Evolutionary conservation across 2,329 filamentous ascomycete genomes (phyloP).

Genomic region (Huntiella abstrusa): DNA sequence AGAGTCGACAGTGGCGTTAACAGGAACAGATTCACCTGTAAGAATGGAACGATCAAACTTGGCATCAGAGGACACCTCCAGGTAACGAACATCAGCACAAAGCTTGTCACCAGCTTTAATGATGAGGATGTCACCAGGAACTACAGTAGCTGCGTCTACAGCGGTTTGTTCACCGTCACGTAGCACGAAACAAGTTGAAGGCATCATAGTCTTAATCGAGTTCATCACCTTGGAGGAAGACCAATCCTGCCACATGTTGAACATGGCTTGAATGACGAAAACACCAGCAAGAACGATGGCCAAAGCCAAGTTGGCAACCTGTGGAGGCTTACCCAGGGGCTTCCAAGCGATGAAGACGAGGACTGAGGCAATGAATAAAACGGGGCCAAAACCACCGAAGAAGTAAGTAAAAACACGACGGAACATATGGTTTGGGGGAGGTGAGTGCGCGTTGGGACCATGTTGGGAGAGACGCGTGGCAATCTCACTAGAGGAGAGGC

Average conservation of each 20-base stretch:
- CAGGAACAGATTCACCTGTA: conserved; percentile 53
- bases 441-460: conserved; percentile 48
- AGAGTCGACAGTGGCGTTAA: conserved; percentile 53
- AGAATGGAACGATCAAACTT: conserved; percentile 92
- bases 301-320: conserved; percentile 49
- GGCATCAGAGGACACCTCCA: conserved; percentile 64
- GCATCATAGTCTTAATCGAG: conserved; percentile 65
- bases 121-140: conserved; percentile 81
- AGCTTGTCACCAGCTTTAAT: conserved; percentile 83
- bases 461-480: conserved; percentile 36
- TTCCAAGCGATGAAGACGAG: conserved; percentile 63
- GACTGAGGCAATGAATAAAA: conserved; percentile 48
- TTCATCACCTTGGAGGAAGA: conserved; percentile 60
- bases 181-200: conserved; percentile 55
- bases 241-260: conserved; percentile 58
- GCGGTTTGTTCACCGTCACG: conserved; percentile 57
- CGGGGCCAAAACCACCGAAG: conserved; percentile 57
- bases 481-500: conserved; percentile 41
- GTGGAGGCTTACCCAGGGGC: conserved; percentile 52
- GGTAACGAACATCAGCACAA: conserved; percentile 65
- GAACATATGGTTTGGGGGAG: conserved; percentile 41
- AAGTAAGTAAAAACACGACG: conserved; percentile 40
- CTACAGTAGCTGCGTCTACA: conserved; percentile 84
- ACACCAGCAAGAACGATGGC: conserved; percentile 55
- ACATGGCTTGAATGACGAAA: conserved; percentile 49